Conservation (phyloP, 2,329 filamentous ascomycete species). For the Neonectria neomacrospora region DNA sequence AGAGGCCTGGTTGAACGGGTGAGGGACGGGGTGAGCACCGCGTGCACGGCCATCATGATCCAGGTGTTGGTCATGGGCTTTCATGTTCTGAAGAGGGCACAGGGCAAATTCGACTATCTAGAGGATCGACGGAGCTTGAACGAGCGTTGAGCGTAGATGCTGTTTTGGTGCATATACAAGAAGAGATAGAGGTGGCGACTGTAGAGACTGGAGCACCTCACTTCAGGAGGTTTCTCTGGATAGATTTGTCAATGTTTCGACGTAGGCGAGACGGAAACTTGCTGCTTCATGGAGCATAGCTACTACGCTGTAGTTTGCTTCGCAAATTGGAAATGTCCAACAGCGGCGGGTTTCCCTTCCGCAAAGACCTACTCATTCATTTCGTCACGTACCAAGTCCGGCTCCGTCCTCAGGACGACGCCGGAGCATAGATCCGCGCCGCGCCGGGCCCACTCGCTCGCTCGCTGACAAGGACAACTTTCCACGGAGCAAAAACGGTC, state of each 20-base stretch:
- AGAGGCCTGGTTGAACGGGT: conserved; percentile 29
- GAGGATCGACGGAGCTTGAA: conserved; percentile 34
- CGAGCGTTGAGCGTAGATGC: conserved; percentile 11
- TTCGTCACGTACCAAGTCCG: neutral
- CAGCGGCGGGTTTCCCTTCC: neutral
- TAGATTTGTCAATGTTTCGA: neutral
- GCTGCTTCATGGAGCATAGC: too few relatives aligned
- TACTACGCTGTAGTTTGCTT: neutral
- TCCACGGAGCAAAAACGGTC: neutral
- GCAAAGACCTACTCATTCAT: neutral
- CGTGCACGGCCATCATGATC: conserved; percentile 32
- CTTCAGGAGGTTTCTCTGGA: too few relatives aligned
- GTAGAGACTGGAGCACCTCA: neutral
- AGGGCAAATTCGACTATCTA: conserved; percentile 46
- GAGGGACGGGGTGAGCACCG: conserved; percentile 29
- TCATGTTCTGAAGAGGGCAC: conserved; percentile 41
- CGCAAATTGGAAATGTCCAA: neutral
- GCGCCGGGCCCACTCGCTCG: neutral
- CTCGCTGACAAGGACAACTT: neutral
- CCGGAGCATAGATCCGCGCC: neutral
- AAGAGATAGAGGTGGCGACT: neutral
- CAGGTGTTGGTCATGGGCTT: conserved; percentile 39
- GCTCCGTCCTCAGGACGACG: neutral
- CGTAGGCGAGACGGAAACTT: neutral
- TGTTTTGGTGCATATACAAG: too few relatives aligned